Conservation (phyloP, 2,329 filamentous ascomycete species). For the Macrophomina phaseolina region DNA sequence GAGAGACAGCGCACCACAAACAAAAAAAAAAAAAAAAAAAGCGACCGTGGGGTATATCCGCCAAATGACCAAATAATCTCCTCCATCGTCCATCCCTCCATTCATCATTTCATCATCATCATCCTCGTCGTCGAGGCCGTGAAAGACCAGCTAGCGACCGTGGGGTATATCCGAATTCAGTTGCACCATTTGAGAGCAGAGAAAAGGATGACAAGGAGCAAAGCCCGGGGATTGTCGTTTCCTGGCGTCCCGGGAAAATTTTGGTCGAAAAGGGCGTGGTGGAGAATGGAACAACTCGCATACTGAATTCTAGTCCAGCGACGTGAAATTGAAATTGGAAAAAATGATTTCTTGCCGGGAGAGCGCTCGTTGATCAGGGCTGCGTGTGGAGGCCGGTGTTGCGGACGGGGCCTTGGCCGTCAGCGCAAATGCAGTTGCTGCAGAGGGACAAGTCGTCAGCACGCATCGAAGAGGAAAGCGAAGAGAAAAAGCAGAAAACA, state of each 20-base stretch:
- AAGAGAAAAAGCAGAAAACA: background rate
- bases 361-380: background rate
- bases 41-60: conserved; percentile 14
- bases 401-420: conserved; percentile 1
- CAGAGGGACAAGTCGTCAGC: too few species aligned
- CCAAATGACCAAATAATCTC: background rate
- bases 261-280: background rate
- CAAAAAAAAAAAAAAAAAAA: background rate
- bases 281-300: background rate
- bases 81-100: background rate
- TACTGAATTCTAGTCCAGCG: too few species aligned
- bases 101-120: background rate
- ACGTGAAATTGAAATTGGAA: background rate
- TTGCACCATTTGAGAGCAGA: background rate
- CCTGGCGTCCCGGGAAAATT: background rate
- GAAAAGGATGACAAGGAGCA: background rate
- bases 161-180: background rate
- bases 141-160: background rate
- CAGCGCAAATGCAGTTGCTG: conserved; percentile 10
- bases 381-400: background rate
- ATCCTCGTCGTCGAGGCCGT: background rate
- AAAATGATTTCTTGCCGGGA: background rate
- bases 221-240: background rate
- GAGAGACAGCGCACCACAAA: too few species aligned
- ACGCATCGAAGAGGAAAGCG: background rate